Conservation (phyloP, 345 rosid species). For the Trapa incisa region DNA sequence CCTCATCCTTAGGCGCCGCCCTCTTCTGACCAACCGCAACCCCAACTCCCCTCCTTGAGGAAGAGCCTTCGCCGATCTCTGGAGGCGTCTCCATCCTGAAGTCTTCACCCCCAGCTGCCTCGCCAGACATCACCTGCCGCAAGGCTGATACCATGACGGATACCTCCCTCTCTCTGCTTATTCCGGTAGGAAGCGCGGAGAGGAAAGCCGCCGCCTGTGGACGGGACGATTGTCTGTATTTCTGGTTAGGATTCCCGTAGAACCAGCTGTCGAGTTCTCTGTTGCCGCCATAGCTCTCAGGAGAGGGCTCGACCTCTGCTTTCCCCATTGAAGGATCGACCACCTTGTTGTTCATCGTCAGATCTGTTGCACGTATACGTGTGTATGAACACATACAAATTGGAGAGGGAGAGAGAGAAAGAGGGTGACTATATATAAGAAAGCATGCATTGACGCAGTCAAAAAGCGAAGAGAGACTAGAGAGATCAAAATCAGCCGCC, state of each 20-base stretch:
- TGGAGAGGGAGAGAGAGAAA: too few relatives aligned
- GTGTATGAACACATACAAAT: not conserved
- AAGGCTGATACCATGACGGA: slow-evolving; percentile 64
- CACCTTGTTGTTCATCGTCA: not conserved
- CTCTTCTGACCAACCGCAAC: not conserved
- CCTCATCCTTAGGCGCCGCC: not conserved
- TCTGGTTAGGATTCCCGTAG: not conserved
- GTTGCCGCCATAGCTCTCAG: not conserved
- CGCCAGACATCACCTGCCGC: slow-evolving; percentile 57
- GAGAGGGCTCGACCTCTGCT: not conserved
- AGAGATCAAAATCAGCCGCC: too few relatives aligned
- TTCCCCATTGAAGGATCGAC: not conserved
- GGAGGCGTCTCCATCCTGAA: slow-evolving; percentile 20
- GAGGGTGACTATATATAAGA: too few relatives aligned
- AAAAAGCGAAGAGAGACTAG: too few relatives aligned
- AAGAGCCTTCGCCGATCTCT: slow-evolving; percentile 15
- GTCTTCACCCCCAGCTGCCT: slow-evolving; percentile 20
- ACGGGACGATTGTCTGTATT: not conserved
- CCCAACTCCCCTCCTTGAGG: not conserved
- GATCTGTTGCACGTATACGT: not conserved
- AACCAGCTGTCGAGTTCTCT: not conserved
- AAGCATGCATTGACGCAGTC: too few relatives aligned
- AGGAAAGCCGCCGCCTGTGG: not conserved
- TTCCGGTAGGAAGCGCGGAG: not conserved
- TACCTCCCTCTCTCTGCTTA: slow-evolving; percentile 55